Evolutionary conservation across 1,139 yeast species (phyloP), one percentile per base, ranked within the genome.

Genomic region (Wickerhamomyces sp.): DNA sequence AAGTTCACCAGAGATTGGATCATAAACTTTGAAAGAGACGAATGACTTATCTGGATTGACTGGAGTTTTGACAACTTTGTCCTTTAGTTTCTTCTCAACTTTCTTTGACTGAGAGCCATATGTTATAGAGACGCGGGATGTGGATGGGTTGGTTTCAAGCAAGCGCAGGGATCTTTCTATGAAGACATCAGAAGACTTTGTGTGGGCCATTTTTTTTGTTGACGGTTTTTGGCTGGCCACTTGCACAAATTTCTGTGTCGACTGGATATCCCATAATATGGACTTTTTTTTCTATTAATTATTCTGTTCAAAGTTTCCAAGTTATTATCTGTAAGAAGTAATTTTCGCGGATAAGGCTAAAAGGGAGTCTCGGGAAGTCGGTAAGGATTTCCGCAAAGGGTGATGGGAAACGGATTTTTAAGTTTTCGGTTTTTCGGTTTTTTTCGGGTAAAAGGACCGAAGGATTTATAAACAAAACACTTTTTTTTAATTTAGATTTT

Each of bases 1-100:
- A 42, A 85, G 73, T 33, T 80, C 71, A 3, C 95, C 95, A 13
- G 81, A 70, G 15, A 65, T 70, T 1, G 95, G 79, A 55, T 89
- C 92, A 52, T 63, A 84, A 1, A 88, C 74, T 58, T 86, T 88
- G 60, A 87, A 77, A 35, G 71, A 67, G 16, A 83, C 78, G 16
- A 43, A 41, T 54, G 57, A 56, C 50, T 54, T 30, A 43, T 56
- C 34, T 50, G 10, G n/a, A 24, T 51, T 9, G 56, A 56, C 28
- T 49, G 51, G 16, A 54, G 49, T 18, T 47, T 43, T 35, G 39
- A 51, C 46, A 10, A 46, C 57, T 39, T 52, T 49, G 10, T 47
- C 55, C 32, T 51, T 54, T 30, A 54, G 53, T 19, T 59, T 61
- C 28, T 52, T 56, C 28, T 54, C 50, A 28, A 51, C 53, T 31